Evolutionary conservation across 2,329 filamentous ascomycete genomes (phyloP).

Genomic region (Herpotrichia juniperi): DNA sequence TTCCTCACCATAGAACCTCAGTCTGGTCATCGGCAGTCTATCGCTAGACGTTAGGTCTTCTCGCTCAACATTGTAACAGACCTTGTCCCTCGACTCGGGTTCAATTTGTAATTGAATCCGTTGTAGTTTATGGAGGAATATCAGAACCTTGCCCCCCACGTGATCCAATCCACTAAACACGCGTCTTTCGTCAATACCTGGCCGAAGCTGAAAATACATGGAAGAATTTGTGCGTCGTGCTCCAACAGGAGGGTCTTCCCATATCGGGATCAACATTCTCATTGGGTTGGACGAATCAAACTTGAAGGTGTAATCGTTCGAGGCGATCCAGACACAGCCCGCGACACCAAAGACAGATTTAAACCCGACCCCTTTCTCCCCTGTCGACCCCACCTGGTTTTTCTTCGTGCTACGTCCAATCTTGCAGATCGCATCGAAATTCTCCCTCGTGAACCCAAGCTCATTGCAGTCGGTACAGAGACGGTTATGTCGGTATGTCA

Average conservation of each 20-base stretch:
- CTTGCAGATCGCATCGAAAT: slow-evolving; percentile 55
- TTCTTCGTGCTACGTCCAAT: slow-evolving; percentile 54
- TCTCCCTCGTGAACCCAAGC: slow-evolving; percentile 23
- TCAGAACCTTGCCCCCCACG: slow-evolving; percentile 16
- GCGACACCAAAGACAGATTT: slow-evolving; percentile 48
- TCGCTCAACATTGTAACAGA: neutral
- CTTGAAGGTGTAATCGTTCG: slow-evolving; percentile 53
- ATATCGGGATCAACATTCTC: slow-evolving; percentile 45
- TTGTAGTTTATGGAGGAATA: slow-evolving; percentile 15
- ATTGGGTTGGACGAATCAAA: slow-evolving; percentile 43
- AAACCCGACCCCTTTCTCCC: slow-evolving; percentile 46
- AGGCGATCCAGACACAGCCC: slow-evolving; percentile 53
- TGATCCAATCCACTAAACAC: slow-evolving; percentile 19
- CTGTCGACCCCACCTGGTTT: slow-evolving; percentile 25
- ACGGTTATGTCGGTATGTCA: slow-evolving; percentile 17
- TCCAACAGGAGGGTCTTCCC: slow-evolving; percentile 25
- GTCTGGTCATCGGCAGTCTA: neutral
- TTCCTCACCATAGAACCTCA: neutral
- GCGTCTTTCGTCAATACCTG: slow-evolving; percentile 7
- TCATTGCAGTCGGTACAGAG: slow-evolving; percentile 54
- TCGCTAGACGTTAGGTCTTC: neutral
- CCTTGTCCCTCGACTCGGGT: neutral
- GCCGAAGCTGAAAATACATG: slow-evolving; percentile 22
- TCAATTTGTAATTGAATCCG: slow-evolving; percentile 18
- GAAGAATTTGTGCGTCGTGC: slow-evolving; percentile 14